Evolutionary conservation across 1,284 basidiomycete species (phyloP), one percentile per base, ranked within the genome.

Genomic region (Bjerkandera adusta): DNA sequence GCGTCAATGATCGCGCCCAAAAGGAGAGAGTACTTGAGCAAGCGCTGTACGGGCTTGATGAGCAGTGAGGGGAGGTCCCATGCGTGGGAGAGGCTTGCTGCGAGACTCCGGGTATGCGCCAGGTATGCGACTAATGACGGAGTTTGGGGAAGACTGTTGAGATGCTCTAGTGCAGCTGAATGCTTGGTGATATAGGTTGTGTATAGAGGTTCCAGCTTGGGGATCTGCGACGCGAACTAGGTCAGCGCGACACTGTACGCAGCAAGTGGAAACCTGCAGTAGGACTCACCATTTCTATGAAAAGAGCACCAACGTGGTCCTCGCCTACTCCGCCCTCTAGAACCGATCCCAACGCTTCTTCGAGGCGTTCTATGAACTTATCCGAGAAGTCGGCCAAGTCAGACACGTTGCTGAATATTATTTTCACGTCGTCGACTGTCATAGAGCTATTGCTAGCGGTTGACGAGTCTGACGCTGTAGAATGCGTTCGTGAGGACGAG

Each of bases 31-130:
- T 97, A 97, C 64, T 96, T 97, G 55, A 93, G 80, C 38, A 95
- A 75, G n/a, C 92, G 81, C 60, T 95, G 92, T 5, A 96, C 88
- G 25, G 92, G 92, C 65, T 69, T 90, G 66, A 93, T 97, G 50
- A 97, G 82, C 50, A 97, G 78, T 1, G 92, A 96, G 5, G 89
- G 78, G 36, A 97, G 79, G 65, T 97, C 94, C 95, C 94, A 97
- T 1, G 93, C 91, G 58, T 93, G 89, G 0, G 92, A 89, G 36
- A 85, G 76, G 4, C 79, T 75, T 16, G 85, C 80, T 12, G 90
- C 84, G 32, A 84, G 71, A 3, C 70, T 69, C 62, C 83, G 83
- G 21, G 86, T 88, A 20, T 84, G 81, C 12, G 77, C 64, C 26
- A 93, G 73, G 65, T 91, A 89, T 1, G 75, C 68, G 3, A 72